Evolutionary conservation across 2,329 filamentous ascomycete species (phyloP).

Genomic region (Fusarium bactridioides): DNA sequence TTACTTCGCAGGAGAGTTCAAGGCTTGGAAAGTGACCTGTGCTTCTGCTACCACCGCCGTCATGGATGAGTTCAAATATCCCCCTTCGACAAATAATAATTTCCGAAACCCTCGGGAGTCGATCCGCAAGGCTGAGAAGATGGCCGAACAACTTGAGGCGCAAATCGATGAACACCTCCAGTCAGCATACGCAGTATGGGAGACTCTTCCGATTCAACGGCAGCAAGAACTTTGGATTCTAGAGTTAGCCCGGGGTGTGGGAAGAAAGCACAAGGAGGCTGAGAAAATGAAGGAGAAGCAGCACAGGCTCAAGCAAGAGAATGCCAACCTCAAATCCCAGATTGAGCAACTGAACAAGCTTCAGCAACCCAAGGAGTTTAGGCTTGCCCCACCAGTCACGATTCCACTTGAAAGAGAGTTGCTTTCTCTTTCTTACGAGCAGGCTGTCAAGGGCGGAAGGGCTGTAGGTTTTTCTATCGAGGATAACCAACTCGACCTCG

Average conservation of each 20-base stretch:
- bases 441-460: conserved; percentile 51
- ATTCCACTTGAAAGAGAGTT: conserved; percentile 60
- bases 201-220: conserved; percentile 63
- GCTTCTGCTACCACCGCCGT: conserved; percentile 58
- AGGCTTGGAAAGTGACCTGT: conserved; percentile 67
- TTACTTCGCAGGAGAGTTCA: conserved; percentile 73
- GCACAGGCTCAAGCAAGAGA: conserved; percentile 63
- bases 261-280: conserved; percentile 63
- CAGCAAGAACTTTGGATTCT: conserved; percentile 68
- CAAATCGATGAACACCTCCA: conserved; percentile 78
- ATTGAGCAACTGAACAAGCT: conserved; percentile 66
- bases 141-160: conserved; percentile 69
- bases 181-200: conserved; percentile 82
- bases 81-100: conserved; percentile 51
- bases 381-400: conserved; percentile 59
- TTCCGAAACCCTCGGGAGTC: conserved; percentile 55
- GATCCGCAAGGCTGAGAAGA: conserved; percentile 57
- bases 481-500: conserved; percentile 62
- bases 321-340: conserved; percentile 63
- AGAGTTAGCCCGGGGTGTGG: conserved; percentile 67
- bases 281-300: conserved; percentile 61
- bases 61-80: conserved; percentile 61
- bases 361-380: conserved; percentile 68
- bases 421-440: conserved; percentile 56
- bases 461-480: conserved; percentile 57